These are phyloP conservation scores for Ophiostoma tasmaniense DNA, from an alignment of 2,329 filamentous ascomycete genomes.

Conservation along the genomic window DNA sequence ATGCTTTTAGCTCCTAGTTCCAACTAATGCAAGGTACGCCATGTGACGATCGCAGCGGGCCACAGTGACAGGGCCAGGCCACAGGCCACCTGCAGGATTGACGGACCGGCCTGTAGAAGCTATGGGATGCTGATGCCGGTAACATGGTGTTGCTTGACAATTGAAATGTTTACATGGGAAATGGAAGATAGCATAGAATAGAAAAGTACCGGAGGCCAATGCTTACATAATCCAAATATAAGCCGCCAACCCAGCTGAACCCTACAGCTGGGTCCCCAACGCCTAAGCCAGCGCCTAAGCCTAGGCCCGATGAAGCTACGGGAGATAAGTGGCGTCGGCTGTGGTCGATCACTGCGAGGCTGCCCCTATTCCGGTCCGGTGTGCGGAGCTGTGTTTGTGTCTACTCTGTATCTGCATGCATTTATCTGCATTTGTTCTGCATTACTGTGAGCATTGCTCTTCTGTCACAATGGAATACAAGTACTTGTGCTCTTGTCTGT, in stretches of 20 bases:
- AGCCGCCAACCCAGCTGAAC: neutral
- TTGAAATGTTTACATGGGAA: too few species aligned
- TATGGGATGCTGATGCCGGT: too few species aligned
- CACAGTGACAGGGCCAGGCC: neutral
- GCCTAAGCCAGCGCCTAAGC: conserved; percentile 8
- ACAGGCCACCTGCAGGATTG: conserved; percentile 1
- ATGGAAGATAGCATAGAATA: too few species aligned
- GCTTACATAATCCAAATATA: neutral
- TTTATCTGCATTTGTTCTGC: neutral
- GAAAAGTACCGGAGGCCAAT: too few species aligned
- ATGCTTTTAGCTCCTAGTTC: neutral
- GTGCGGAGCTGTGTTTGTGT: neutral
- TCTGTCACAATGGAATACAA: too few species aligned
- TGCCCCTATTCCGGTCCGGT: neutral
- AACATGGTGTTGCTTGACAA: too few species aligned
- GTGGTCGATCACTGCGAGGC: conserved; percentile 14
- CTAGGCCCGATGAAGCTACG: conserved; percentile 19
- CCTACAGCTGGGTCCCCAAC: neutral
- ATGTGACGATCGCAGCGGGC: conserved; percentile 3
- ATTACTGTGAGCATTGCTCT: neutral
- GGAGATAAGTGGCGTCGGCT: conserved; percentile 14
- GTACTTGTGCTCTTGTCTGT: neutral
- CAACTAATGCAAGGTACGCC: conserved; percentile 13
- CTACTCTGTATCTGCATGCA: neutral
- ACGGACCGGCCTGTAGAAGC: neutral